A percentile compares a stretch with the other conserved stretches of the same genome.
Conservation (phyloP, 75 land plant genomes). For the Cupressus sempervirens region DNA sequence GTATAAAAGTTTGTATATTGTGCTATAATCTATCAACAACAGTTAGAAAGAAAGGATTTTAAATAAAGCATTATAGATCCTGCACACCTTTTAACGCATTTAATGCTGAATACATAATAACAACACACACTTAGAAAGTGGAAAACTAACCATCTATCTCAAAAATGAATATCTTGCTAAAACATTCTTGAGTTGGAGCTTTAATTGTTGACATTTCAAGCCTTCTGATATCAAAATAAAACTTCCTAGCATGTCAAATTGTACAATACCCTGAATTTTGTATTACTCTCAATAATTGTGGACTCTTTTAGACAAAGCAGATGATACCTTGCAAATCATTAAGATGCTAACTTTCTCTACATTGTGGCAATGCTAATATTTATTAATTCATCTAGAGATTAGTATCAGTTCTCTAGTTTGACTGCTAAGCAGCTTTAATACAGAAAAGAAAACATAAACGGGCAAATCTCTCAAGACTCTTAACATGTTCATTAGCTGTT, state of each 20-base stretch:
- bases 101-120: not conserved
- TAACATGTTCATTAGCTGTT: not conserved
- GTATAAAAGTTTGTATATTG: not conserved
- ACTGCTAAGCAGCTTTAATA: not conserved
- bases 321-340: not conserved
- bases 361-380: not conserved
- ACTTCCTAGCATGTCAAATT: not conserved
- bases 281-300: not conserved
- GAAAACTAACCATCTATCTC: not conserved
- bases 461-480: not conserved
- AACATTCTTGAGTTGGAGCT: not conserved
- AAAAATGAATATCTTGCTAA: not conserved
- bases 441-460: not conserved
- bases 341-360: not conserved
- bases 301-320: not conserved
- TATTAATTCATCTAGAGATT: not conserved
- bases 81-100: not conserved
- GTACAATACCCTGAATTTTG: not conserved
- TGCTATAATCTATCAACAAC: no score
- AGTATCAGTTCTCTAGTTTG: constrained; percentile 4
- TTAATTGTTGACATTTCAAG: not conserved
- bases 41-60: not conserved
- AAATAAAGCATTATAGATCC: not conserved
- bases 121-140: not conserved
- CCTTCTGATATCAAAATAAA: not conserved